phyloP scores from a whole-genome alignment of 1,139 yeast species.

The Blastobotrys arbuscula region DNA sequence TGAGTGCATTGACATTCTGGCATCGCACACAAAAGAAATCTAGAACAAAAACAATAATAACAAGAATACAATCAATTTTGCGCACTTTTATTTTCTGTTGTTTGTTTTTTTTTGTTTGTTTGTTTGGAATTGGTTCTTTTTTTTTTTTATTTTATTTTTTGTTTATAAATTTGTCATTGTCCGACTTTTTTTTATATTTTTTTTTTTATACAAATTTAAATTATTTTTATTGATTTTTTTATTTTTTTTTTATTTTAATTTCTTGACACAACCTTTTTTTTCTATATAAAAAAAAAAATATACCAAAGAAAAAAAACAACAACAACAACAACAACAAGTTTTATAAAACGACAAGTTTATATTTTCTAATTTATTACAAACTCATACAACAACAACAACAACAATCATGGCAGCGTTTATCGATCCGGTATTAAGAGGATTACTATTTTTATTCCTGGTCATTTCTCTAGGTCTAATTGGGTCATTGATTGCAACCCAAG shows the following conservation, averaged over 20 bases:
- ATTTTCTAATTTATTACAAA: neutral
- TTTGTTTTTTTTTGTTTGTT: neutral
- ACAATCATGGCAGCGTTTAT: constrained; percentile 48
- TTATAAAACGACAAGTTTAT: constrained; percentile 1
- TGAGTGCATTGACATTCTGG: neutral
- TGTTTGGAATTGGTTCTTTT: neutral
- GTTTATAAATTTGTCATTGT: neutral
- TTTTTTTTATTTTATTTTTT: neutral
- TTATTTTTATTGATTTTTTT: neutral
- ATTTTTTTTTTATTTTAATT: constrained; percentile 1
- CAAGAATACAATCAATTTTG: neutral
- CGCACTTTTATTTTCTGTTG: neutral
- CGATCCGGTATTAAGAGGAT: constrained; percentile 66
- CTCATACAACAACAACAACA: neutral
- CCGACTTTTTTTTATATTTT: neutral
- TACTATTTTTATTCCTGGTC: constrained; percentile 69
- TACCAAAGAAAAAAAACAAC: neutral
- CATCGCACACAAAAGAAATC: neutral
- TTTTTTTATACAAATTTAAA: neutral
- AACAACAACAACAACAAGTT: too few relatives aligned
- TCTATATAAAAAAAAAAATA: neutral
- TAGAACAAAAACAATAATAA: neutral
- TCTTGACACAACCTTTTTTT: constrained; percentile 1
- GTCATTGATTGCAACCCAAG: constrained; percentile 65
- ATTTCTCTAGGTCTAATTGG: constrained; percentile 82